Base-by-base conservation (phyloP, 345 rosid species). In the Acer negundo region DNA sequence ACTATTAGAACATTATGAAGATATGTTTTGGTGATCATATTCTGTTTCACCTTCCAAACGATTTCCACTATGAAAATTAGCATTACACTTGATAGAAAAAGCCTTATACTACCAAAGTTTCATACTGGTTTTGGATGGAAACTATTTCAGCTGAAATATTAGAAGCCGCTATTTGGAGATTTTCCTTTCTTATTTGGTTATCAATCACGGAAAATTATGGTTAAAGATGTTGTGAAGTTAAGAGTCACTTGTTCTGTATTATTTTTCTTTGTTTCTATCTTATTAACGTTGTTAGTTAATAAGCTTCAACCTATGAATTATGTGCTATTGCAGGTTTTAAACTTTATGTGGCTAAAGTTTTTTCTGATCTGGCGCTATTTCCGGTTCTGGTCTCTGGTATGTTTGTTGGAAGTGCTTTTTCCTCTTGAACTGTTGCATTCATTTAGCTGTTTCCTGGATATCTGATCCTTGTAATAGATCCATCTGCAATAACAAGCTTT, bases 331-430 rank as follows among this genome's bases (percentile, higher is more conserved):
- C 88, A 95, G 99, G 98, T 95, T 63, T 81, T 95, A 73, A 95
- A 92, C 86, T 95, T 95, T 83, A 95, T 93, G 99, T 95, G 99
- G 99, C 87, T 95, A 22, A 93, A 95, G 80, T 95, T 95, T 83
- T 87, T 84, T 78, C 91, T 95, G 75, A 90, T 95, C 73, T 95
- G 99, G 99, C 97, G 98, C 84, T 93, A 87, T 87, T 95, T 95
- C 80, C 91, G 99, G 70, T 90, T 92, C 78, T 95, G 97, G 94
- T 93, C 99, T 38, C 87, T 95, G 98, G 99, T 95, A 91, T 70
- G 86, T 31, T 62, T 58, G 24, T 51, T 63, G 35, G 38, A 26
- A 59, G 40, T 42, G 4, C 1, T 17, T 42, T 26, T 64, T 10
- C 40, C 73, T 58, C 61, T 77, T 62, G 16, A 63, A 40, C 59